Evolutionary conservation across 306 rosid species (phyloP).

Genomic region (Pyrus communis): DNA sequence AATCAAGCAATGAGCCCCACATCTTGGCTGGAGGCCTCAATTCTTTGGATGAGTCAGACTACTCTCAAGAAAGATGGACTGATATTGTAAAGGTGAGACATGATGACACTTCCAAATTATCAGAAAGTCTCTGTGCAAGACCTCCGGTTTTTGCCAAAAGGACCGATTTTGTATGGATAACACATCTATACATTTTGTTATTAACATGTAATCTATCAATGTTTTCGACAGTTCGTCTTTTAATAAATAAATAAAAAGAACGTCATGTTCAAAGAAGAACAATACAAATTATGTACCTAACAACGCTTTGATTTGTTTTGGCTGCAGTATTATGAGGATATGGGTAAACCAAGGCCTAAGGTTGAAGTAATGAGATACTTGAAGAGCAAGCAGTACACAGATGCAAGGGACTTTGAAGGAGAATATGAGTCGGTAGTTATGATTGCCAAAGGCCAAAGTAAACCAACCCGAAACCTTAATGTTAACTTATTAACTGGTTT

Average conservation of each 20-base stretch:
- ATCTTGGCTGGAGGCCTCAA: conserved; percentile 86
- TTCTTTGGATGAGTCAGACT: conserved; percentile 80
- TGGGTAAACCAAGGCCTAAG: conserved; percentile 82
- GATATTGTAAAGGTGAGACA: conserved; percentile 76
- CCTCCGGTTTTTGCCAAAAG: neutral
- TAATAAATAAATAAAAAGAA: no score
- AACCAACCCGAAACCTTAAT: neutral
- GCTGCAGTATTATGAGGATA: conserved; percentile 71
- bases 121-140: no score
- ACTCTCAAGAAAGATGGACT: conserved; percentile 90
- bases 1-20: conserved; percentile 66
- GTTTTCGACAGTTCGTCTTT: neutral
- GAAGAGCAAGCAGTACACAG: conserved; percentile 63
- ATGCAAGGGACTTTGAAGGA: conserved; percentile 74
- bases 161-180: neutral
- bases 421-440: conserved; percentile 79
- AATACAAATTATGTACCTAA: neutral
- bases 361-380: conserved; percentile 70
- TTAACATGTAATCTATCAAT: neutral
- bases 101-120: neutral
- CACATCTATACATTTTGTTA: neutral
- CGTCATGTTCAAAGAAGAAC: neutral
- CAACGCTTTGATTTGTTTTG: neutral
- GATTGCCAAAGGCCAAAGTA: conserved; percentile 99
- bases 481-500: neutral